Conservation (phyloP, 1,139 yeast species). For the Geotrichum aggregatum region DNA sequence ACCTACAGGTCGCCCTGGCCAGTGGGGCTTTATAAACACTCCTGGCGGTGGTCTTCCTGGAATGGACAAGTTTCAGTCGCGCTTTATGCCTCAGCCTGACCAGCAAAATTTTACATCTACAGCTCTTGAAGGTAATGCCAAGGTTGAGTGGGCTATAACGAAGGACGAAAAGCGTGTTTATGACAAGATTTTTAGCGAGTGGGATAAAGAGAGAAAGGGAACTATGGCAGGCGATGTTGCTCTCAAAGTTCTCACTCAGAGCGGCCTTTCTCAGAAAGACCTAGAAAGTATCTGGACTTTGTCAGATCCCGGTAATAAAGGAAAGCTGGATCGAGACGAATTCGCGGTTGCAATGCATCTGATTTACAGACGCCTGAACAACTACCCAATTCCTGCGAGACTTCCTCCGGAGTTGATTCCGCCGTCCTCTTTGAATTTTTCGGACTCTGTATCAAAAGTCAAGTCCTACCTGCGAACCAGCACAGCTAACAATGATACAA, state of each 20-base stretch:
- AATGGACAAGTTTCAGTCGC: slow-evolving; percentile 65
- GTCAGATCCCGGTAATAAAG: slow-evolving; percentile 85
- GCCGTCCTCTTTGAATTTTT: slow-evolving; percentile 61
- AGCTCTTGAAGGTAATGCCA: slow-evolving; percentile 37
- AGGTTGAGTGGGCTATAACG: slow-evolving; percentile 69
- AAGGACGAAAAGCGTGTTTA: slow-evolving; percentile 82
- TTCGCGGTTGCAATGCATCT: slow-evolving; percentile 94
- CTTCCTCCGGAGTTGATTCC: slow-evolving; percentile 64
- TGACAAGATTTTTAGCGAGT: slow-evolving; percentile 82
- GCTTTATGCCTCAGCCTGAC: slow-evolving; percentile 64
- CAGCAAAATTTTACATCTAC: slow-evolving; percentile 39
- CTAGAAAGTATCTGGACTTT: slow-evolving; percentile 90
- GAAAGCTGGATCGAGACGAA: slow-evolving; percentile 75
- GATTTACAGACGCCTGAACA: slow-evolving; percentile 78
- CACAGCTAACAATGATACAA: slow-evolving; percentile 24
- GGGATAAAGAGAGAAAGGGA: slow-evolving; percentile 72
- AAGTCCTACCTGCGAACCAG: slow-evolving; percentile 43
- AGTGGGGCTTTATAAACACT: slow-evolving; percentile 74
- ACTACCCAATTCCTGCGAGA: slow-evolving; percentile 66
- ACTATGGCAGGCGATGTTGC: slow-evolving; percentile 79
- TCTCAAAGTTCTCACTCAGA: slow-evolving; percentile 80
- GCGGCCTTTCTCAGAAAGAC: slow-evolving; percentile 81
- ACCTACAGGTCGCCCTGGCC: slow-evolving; percentile 70
- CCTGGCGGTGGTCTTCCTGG: slow-evolving; percentile 78
- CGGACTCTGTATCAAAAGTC: slow-evolving; percentile 49